Evolutionary conservation across 2,329 filamentous ascomycete species (phyloP), one percentile per base, ranked within the genome.

Genomic region (Laburnicola sp.): DNA sequence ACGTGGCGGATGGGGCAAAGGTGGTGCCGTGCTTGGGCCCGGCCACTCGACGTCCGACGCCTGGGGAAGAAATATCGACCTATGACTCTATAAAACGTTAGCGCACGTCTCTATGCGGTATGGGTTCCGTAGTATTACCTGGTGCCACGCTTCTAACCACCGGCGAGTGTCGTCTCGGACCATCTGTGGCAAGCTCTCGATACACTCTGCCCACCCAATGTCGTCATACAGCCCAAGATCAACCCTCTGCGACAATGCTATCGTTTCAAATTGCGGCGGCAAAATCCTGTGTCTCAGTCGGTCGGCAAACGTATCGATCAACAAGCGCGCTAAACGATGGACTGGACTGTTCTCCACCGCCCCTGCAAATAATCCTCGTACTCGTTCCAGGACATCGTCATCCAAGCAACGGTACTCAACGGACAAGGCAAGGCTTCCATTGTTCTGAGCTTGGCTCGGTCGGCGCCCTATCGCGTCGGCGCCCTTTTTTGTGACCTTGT

Each of bases 361-460:
- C 21, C 67, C 61, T 2, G 63, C 59, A 50, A 87, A 83, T 2
- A 69, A 56, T 34, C 68, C 67, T 54, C 77, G 73, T 25, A 83
- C 62, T 4, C 75, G 73, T 35, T 76, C 68, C 22, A 80, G 59
- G 32, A 94, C 84, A 61, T 95, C 86, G 32, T 91, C 86, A 50
- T 90, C 85, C 1, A 96, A 70, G 40, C 90, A 86, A 27, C 84
- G 86, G 69, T 96, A 97, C 50, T 86, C 77, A 3, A 97, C 79
- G 41, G 83, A 83, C 25, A 97, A 78, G 11, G 86, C 82, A 69
- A 92, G 66, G 40, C 68, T 72, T 7, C 44, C 66, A 11, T 56
- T 63, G 25, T 48, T 77, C 74, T 10, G 71, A 2, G 41, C 44
- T 65, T 56, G 58, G 31, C 57, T 61, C 48, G 65, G 45, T 45